These are phyloP conservation scores for Lizanozyma gosingica DNA, from an alignment of 1,139 yeast genomes.

Conservation along the genomic window DNA sequence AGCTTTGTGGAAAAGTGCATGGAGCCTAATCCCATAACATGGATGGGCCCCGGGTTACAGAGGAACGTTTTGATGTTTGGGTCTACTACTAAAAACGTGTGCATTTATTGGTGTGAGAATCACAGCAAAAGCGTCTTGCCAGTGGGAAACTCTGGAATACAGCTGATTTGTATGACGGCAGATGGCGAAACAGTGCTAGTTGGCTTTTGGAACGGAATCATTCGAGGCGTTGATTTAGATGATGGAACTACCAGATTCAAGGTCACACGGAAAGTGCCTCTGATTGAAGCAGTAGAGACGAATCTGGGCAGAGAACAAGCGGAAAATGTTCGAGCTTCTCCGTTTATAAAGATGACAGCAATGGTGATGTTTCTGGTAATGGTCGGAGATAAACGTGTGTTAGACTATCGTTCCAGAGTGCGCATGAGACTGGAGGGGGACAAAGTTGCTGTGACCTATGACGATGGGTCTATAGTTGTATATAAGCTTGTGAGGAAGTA, in stretches of 20 bases:
- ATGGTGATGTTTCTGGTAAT: background rate
- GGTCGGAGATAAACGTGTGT: background rate
- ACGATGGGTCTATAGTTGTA: background rate
- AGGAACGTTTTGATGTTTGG: background rate
- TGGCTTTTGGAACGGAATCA: background rate
- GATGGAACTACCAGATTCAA: background rate
- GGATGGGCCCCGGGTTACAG: background rate
- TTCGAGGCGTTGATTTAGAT: background rate
- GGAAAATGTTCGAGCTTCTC: background rate
- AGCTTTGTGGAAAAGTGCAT: background rate
- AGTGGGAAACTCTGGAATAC: background rate
- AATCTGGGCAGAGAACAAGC: background rate
- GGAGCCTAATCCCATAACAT: background rate
- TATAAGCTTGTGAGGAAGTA: too few relatives aligned
- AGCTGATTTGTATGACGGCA: background rate
- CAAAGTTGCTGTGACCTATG: background rate
- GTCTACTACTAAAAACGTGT: background rate
- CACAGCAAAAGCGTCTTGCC: background rate
- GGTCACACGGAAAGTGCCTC: background rate
- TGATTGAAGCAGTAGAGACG: background rate
- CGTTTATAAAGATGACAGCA: background rate
- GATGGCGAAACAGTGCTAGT: background rate
- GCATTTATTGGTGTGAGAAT: background rate
- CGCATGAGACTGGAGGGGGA: background rate
- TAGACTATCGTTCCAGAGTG: background rate